Percentiles rank a stretch among this genome's conserved stretches.
These are phyloP conservation scores for Leccinum sublutescens DNA, from an alignment of 768 basidiomycete genomes.

Conservation along the genomic window DNA sequence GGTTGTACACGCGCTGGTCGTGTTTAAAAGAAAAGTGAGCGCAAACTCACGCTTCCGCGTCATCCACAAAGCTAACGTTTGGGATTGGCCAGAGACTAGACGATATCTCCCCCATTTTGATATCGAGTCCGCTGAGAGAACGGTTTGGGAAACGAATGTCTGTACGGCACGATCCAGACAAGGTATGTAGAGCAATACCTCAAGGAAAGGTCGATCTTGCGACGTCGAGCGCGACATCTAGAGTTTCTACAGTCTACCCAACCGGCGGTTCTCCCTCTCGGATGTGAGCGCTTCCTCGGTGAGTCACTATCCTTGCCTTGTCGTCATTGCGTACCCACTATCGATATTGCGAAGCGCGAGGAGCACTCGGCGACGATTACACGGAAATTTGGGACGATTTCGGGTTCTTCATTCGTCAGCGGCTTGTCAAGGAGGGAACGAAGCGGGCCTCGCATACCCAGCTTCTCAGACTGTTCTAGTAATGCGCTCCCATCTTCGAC, in stretches of 20 bases:
- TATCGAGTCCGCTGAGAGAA: conserved; percentile 29
- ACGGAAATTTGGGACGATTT: conserved; percentile 28
- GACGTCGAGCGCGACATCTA: conserved; percentile 2
- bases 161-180: conserved; percentile 23
- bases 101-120: conserved; percentile 23
- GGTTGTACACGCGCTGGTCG: conserved; percentile 15
- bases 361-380: conserved; percentile 4
- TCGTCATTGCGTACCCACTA: not conserved
- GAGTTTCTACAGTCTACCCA: conserved; percentile 30
- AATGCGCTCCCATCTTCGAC: not conserved
- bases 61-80: not conserved
- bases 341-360: not conserved
- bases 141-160: conserved; percentile 31
- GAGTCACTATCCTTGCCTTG: not conserved
- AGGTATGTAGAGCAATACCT: conserved; percentile 17
- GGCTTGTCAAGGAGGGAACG: conserved; percentile 8
- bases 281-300: conserved; percentile 18
- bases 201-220: not conserved
- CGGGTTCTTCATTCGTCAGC: conserved; percentile 17
- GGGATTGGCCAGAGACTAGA: conserved; percentile 17
- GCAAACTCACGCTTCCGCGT: not conserved
- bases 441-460: conserved; percentile 14
- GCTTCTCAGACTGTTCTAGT: conserved; percentile 1
- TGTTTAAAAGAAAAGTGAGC: conserved; percentile 28
- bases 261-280: conserved; percentile 31